phyloP scores from a whole-genome alignment of 495 filamentous ascomycete species.

The Entonaema liquescens region DNA sequence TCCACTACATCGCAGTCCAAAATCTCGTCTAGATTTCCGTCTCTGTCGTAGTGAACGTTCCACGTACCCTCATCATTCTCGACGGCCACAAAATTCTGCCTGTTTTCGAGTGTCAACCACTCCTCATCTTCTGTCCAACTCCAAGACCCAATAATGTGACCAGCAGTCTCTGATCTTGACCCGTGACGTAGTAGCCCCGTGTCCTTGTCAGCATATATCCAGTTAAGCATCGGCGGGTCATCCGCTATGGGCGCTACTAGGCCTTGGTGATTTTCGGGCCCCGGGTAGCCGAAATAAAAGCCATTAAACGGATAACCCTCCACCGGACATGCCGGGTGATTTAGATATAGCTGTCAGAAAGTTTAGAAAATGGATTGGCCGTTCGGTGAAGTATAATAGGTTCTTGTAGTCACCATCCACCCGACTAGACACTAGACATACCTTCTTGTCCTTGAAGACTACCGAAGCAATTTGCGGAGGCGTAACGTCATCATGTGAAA shows the following conservation, averaged over 20 bases:
- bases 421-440: slow-evolving; percentile 38
- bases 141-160: slow-evolving; percentile 65
- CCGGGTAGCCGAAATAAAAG: slow-evolving; percentile 68
- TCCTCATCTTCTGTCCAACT: slow-evolving; percentile 64
- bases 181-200: slow-evolving; percentile 65
- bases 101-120: slow-evolving; percentile 60
- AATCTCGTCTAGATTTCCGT: slow-evolving; percentile 45
- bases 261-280: slow-evolving; percentile 62
- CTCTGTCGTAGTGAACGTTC: slow-evolving; percentile 55
- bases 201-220: slow-evolving; percentile 69
- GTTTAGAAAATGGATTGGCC: slow-evolving; percentile 19
- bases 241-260: slow-evolving; percentile 66
- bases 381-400: not conserved
- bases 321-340: slow-evolving; percentile 54
- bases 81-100: slow-evolving; percentile 52
- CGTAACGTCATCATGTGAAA: slow-evolving; percentile 52
- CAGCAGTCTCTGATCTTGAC: slow-evolving; percentile 55
- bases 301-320: slow-evolving; percentile 65
- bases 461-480: slow-evolving; percentile 49
- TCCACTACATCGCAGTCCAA: slow-evolving; percentile 46
- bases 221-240: slow-evolving; percentile 70
- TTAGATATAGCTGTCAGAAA: slow-evolving; percentile 52
- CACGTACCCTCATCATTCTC: slow-evolving; percentile 55
- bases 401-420: not conserved
- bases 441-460: slow-evolving; percentile 57